Conservation (phyloP, 1,284 basidiomycete genomes). For the Marasmius fiardii region DNA sequence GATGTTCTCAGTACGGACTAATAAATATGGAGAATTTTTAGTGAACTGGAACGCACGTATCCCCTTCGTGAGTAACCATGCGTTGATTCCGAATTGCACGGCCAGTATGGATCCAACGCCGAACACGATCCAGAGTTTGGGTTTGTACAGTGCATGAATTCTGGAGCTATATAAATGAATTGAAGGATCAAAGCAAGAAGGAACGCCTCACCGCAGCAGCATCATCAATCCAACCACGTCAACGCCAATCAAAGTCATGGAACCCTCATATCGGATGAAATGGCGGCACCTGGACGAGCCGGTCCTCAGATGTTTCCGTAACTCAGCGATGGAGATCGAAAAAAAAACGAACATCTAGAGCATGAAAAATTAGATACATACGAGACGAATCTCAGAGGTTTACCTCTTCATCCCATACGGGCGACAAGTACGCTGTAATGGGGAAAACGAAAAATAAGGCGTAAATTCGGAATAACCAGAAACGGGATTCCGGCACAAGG, state of each 20-base stretch:
- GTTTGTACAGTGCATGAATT: conserved; percentile 44
- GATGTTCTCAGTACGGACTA: background rate
- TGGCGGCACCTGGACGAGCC: conserved; percentile 33
- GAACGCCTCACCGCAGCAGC: conserved; percentile 46
- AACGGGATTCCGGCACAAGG: background rate
- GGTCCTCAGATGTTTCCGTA: background rate
- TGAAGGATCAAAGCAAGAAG: too few species aligned
- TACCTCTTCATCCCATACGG: conserved; percentile 36
- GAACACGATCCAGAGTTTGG: conserved; percentile 30
- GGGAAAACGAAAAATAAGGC: too few species aligned
- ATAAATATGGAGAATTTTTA: background rate
- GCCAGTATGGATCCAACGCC: conserved; percentile 34
- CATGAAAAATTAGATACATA: too few species aligned
- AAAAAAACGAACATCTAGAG: conserved; percentile 10
- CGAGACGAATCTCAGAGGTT: background rate
- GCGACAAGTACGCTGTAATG: conserved; percentile 39
- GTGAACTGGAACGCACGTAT: conserved; percentile 28
- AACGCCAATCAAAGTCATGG: conserved; percentile 46
- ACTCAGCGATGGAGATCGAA: background rate
- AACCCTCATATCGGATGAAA: conserved; percentile 49
- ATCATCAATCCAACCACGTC: conserved; percentile 52
- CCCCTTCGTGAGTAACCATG: conserved; percentile 43
- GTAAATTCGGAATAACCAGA: background rate
- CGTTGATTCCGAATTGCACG: conserved; percentile 40
- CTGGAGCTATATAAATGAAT: conserved; percentile 17